These are phyloP conservation scores for Ophiocordyceps camponoti-floridani DNA, from an alignment of 2,329 filamentous ascomycete genomes.

Conservation along the genomic window DNA sequence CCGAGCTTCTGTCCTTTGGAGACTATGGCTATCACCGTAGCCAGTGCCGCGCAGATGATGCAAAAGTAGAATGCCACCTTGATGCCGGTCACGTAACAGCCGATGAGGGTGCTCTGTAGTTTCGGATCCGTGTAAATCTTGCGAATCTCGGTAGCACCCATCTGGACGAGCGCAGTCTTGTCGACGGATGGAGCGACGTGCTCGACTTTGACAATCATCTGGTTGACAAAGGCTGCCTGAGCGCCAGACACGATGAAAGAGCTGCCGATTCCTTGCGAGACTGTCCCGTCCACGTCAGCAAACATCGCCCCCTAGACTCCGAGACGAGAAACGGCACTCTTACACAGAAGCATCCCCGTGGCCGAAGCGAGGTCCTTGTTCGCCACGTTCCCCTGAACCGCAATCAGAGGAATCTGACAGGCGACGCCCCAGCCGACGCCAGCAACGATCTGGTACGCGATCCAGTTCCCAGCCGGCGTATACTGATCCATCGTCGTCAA, in stretches of 20 bases:
- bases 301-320: too few species aligned
- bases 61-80: background rate
- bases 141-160: background rate
- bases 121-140: background rate
- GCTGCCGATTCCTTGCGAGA: background rate
- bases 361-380: background rate
- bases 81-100: background rate
- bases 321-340: background rate
- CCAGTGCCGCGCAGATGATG: background rate
- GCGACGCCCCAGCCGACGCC: background rate
- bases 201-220: background rate
- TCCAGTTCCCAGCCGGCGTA: background rate
- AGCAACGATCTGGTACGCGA: background rate
- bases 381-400: background rate
- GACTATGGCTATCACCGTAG: background rate
- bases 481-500: background rate
- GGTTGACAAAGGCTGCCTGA: background rate
- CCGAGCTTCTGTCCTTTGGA: background rate
- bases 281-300: background rate
- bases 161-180: background rate
- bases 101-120: background rate
- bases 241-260: background rate
- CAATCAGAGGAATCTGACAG: background rate
- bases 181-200: background rate
- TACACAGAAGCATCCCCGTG: background rate